A percentile compares a stretch with the other conserved stretches of the same genome.
Conservation (phyloP, 345 rosid species). For the Hibiscus syriacus region DNA sequence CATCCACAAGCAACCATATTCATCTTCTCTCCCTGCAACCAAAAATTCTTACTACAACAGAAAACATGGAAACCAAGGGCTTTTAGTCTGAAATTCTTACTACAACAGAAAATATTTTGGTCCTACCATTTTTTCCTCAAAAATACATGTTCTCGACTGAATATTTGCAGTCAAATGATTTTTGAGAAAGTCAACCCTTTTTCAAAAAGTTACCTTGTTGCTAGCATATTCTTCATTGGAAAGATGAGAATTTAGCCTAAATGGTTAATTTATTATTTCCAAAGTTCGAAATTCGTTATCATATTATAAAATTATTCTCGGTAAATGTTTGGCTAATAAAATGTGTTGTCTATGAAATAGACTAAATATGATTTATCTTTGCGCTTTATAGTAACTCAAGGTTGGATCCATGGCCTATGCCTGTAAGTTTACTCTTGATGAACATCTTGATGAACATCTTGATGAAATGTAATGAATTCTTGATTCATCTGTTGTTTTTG, state of each 20-base stretch:
- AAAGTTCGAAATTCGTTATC: neutral
- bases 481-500: neutral
- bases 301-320: neutral
- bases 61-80: conserved; percentile 9
- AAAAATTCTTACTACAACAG: conserved; percentile 11
- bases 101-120: neutral
- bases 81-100: neutral
- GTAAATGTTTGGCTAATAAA: neutral
- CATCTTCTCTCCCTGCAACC: conserved; percentile 74
- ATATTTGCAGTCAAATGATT: neutral
- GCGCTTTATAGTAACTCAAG: neutral
- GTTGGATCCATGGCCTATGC: neutral
- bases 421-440: neutral
- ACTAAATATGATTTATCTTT: neutral
- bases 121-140: neutral
- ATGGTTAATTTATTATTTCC: neutral
- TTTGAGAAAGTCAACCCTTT: neutral
- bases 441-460: no score
- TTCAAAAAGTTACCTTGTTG: neutral
- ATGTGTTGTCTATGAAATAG: neutral
- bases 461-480: neutral
- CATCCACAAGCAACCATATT: conserved; percentile 93
- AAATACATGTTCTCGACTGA: neutral
- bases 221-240: neutral
- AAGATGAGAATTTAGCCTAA: neutral